Evolutionary conservation across 352 stramenopile species (phyloP), one percentile per base, ranked within the genome.

Genomic region (Lagenidium sp.): DNA sequence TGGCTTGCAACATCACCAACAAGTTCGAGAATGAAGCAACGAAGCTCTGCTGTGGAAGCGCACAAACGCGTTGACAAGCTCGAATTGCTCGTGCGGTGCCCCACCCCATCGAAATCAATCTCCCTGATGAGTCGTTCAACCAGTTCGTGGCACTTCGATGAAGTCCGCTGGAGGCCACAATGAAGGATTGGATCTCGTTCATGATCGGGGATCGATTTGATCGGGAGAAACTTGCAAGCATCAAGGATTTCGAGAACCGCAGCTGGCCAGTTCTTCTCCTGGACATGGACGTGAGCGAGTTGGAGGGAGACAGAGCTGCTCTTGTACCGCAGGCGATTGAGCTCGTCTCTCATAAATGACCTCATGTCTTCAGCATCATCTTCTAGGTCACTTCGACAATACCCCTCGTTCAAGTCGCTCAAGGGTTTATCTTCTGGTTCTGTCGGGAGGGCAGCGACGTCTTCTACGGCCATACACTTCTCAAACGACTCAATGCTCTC

Each of bases 281-380:
- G 49, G 18, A 66, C 50, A 32, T 77, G 67, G 16, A 80, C 40
- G 1, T 62, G 60, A 1, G 60, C 57, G 18, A 88, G 51, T 29
- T 86, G 74, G 15, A 93, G 44, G 38, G 65, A 87, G 12, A 76
- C 65, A 6, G 80, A 87, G 22, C 69, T 78, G 43, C 69, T 84
- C 50, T 93, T 93, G 4, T 90, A 50, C 51, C 82, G 63, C 8
- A 93, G 56, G 5, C 80, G 70, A 13, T 50, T 55, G 20, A 85
- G 51, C 51, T 93, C 80, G 59, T 93, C 80, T 21, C 79, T 55
- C 72, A 93, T 84, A 41, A 90, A 93, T 6, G 38, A 63, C 8
- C 63, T 60, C 57, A 91, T 72, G n/a, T 63, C 63, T 13, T 58
- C 65, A 10, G 51, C 50, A 19, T 57, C 57, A 0, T 64, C 53